Percentiles rank a stretch among this genome's conserved stretches.
Evolutionary conservation across 2,329 filamentous ascomycete species (phyloP).

Genomic region (Alternaria sp.): DNA sequence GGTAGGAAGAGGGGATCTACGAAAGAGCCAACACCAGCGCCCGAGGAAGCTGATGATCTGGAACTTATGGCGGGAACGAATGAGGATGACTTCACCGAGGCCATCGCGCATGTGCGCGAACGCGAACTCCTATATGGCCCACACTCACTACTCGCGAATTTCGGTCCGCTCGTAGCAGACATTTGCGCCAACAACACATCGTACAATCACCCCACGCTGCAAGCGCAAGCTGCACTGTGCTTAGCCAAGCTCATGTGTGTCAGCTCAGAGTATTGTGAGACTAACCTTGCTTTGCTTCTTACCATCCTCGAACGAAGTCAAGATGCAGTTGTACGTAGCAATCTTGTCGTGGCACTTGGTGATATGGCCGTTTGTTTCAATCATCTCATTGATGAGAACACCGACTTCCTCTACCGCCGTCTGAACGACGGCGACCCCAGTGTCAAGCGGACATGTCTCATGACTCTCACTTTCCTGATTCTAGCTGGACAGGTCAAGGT

Average conservation of each 20-base stretch:
- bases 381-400: constrained; percentile 98
- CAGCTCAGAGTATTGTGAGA: constrained; percentile 94
- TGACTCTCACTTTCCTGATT: constrained; percentile 98
- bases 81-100: constrained; percentile 91
- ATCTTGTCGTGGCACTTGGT: constrained; percentile 94
- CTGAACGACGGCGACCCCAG: constrained; percentile 87
- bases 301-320: constrained; percentile 96
- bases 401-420: constrained; percentile 94
- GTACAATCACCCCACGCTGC: constrained; percentile 88
- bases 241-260: constrained; percentile 99
- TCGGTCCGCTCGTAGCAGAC: constrained; percentile 90
- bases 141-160: constrained; percentile 84
- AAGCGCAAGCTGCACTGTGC: constrained; percentile 92
- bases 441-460: constrained; percentile 96
- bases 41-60: constrained; percentile 82
- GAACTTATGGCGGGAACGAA: constrained; percentile 97
- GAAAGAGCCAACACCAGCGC: constrained; percentile 55
- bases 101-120: constrained; percentile 84
- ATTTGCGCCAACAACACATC: constrained; percentile 91
- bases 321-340: constrained; percentile 91
- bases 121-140: constrained; percentile 84
- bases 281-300: constrained; percentile 90
- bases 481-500: constrained; percentile 98
- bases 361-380: constrained; percentile 99
- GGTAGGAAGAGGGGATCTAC: constrained; percentile 51